Percentiles rank a stretch among this genome's conserved stretches.
phyloP scores from a whole-genome alignment of 2,329 filamentous ascomycete genomes.

The Pseudocercospora musae region DNA sequence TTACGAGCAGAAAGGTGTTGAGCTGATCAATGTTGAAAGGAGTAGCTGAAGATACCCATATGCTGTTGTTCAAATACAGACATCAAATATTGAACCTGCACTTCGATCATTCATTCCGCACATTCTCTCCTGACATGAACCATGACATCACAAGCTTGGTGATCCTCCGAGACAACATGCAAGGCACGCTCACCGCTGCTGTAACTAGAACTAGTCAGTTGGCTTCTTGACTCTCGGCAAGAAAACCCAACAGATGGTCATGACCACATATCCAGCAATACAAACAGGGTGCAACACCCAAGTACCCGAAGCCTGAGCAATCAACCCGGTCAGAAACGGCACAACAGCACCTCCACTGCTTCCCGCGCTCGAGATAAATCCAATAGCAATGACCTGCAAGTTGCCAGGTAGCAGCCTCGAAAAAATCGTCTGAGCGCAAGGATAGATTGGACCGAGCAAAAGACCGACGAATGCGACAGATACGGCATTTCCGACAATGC shows the following conservation, averaged over 20 bases:
- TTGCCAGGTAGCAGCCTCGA: conserved; percentile 57
- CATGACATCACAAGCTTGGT: background rate
- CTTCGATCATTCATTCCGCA: too few relatives aligned
- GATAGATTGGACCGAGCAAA: conserved; percentile 74
- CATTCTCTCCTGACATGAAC: background rate
- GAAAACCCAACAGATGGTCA: conserved; percentile 63
- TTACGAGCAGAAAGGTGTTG: too few relatives aligned
- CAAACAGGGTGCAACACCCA: conserved; percentile 66
- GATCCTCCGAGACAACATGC: background rate
- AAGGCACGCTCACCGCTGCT: background rate
- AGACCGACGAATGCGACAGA: conserved; percentile 62
- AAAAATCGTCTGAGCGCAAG: conserved; percentile 65
- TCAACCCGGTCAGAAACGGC: conserved; percentile 62
- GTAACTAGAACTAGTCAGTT: background rate
- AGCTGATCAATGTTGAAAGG: too few relatives aligned
- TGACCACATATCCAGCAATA: conserved; percentile 61
- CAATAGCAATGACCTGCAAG: conserved; percentile 61
- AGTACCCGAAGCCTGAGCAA: conserved; percentile 61
- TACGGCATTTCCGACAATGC: conserved; percentile 47
- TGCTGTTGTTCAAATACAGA: too few relatives aligned
- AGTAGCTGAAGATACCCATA: too few relatives aligned
- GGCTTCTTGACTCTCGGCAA: conserved; percentile 57
- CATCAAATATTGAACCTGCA: too few relatives aligned
- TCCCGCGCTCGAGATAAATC: conserved; percentile 67
- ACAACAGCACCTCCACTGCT: conserved; percentile 66